Base-by-base conservation (phyloP, 495 filamentous ascomycete genomes). In the Penicillium goetzii region DNA sequence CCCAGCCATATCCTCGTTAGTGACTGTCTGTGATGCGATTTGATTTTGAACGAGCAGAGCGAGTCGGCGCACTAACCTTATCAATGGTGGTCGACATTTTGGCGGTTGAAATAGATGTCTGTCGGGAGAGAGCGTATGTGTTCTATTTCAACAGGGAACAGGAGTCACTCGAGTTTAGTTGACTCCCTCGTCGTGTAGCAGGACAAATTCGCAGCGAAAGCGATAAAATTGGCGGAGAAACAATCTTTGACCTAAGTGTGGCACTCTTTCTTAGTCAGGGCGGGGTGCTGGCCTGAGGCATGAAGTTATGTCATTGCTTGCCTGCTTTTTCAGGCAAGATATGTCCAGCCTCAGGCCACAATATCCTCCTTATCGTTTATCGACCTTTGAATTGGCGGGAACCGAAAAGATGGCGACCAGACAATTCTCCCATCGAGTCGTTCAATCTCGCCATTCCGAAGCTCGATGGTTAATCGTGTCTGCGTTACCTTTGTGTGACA, bases 1-100 rank as follows among this genome's bases (percentile, higher is more conserved):
- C 25, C 45, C 54, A 61, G 33, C 45, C 47, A 66, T 40, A 51
- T 26, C 33, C 30, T 54, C 25, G 61, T 79, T 67, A 78, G 74
- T 60, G 66, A 67, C 38, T 61, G 40, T 60, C 32, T 56, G 61
- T 60, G 40, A 51, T 61, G 51, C 58, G 63, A 50, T 59, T 58
- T 63, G 36, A 58, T 49, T 34, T 23, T 54, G 54, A 63, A 68
- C 61, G 63, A 62, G 68, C 57, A 67, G 54, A 57, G 33, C 43
- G 25, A 53, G 33, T 28, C 45, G 56, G 47, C 36, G 32, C 56
- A 74, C 83, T 66, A 73, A 92, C 92, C 90, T 97, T 97, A 61
- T 97, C 93, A 72, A 96, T 92, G 45, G 93, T 97, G 62, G 93
- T 97, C 84, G 93, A 83, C 93, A 97, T 97, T 64, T 78, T 92